phyloP scores from a whole-genome alignment of 164 flowering plant species.

The Houttuynia cordata region DNA sequence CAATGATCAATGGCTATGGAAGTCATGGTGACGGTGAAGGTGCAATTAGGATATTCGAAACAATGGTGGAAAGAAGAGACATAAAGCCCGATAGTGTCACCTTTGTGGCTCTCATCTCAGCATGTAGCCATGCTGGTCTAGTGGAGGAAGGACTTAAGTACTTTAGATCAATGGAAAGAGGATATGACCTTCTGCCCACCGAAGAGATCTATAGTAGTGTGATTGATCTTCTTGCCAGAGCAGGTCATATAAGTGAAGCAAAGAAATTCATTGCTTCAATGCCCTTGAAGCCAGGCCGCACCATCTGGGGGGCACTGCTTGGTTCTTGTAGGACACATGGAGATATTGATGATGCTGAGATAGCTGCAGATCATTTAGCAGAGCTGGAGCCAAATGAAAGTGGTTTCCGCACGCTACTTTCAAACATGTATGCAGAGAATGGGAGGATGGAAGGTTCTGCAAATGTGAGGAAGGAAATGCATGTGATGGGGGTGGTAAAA shows the following conservation, averaged over 20 bases:
- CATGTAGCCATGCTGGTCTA: conserved; percentile 22
- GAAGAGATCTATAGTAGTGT: conserved; percentile 17
- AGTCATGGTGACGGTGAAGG: conserved; percentile 17
- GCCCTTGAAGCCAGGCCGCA: conserved; percentile 17
- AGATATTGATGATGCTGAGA: conserved; percentile 12
- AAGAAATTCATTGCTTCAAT: conserved; percentile 11
- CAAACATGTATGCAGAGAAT: conserved; percentile 14
- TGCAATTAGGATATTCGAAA: conserved; percentile 12
- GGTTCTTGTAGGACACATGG: conserved; percentile 21
- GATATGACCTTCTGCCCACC: conserved; percentile 10
- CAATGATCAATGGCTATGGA: conserved; percentile 22
- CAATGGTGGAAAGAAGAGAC: conserved; percentile 9
- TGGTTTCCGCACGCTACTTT: conserved; percentile 15
- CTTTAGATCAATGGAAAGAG: conserved; percentile 12
- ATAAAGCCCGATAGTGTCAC: conserved; percentile 19
- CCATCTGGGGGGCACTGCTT: conserved; percentile 21
- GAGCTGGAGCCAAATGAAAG: conserved; percentile 13
- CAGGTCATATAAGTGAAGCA: conserved; percentile 19
- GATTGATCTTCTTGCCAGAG: conserved; percentile 22
- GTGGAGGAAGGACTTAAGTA: conserved; percentile 19
- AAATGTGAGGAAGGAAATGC: conserved; percentile 13
- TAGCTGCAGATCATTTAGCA: conserved; percentile 6
- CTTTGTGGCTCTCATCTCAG: conserved; percentile 20
- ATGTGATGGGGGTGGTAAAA: conserved; percentile 6
- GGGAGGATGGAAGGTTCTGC: conserved; percentile 12